Conservation (phyloP, 352 stramenopile genomes). For the Phytophthora constricta region DNA sequence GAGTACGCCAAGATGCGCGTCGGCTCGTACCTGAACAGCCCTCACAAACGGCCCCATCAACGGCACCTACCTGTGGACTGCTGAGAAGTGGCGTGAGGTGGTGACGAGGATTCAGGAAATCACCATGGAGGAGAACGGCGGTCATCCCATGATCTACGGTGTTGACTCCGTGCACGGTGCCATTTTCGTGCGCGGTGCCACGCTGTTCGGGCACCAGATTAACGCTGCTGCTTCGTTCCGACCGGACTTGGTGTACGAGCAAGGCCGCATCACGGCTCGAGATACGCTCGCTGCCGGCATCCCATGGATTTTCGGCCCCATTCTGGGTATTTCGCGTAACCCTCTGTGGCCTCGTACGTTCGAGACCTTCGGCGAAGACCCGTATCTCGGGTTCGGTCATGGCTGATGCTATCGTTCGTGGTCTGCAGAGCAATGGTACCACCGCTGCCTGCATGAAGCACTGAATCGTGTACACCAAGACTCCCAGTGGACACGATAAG, state of each 20-base stretch:
- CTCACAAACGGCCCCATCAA: slow-evolving; percentile 14
- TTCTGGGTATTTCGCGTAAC: slow-evolving; percentile 78
- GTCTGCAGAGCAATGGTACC: slow-evolving; percentile 62
- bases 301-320: slow-evolving; percentile 86
- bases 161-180: slow-evolving; percentile 87
- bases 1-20: slow-evolving; percentile 76
- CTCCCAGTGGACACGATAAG: slow-evolving; percentile 76
- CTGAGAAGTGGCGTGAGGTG: slow-evolving; percentile 59
- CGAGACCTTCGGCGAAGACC: slow-evolving; percentile 93
- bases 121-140: slow-evolving; percentile 55
- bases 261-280: slow-evolving; percentile 23
- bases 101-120: slow-evolving; percentile 74
- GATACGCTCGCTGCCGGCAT: slow-evolving; percentile 86
- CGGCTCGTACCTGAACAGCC: slow-evolving; percentile 84
- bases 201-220: slow-evolving; percentile 85
- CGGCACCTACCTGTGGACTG: slow-evolving; percentile 38
- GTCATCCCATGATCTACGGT: slow-evolving; percentile 76
- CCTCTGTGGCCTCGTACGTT: slow-evolving; percentile 83
- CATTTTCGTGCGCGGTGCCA: slow-evolving; percentile 63
- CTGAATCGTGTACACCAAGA: slow-evolving; percentile 80
- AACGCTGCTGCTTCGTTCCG: slow-evolving; percentile 85
- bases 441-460: slow-evolving; percentile 87
- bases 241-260: slow-evolving; percentile 61
- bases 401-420: slow-evolving; percentile 61
- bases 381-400: slow-evolving; percentile 71